Conservation (phyloP, 805 yeast species). For the Cyberlindnera petersonii region DNA sequence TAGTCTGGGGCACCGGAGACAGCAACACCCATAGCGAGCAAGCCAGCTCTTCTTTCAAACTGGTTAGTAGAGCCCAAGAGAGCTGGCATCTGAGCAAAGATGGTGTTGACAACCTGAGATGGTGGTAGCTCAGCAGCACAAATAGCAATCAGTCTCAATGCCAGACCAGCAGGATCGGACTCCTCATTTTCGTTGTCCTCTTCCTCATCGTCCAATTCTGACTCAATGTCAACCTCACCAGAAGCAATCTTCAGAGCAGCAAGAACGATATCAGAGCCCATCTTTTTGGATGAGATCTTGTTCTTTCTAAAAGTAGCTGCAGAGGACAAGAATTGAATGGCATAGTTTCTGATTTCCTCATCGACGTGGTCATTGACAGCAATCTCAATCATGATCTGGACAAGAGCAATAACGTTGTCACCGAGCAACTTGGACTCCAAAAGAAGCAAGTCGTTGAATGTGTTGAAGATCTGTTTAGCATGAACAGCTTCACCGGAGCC, state of each 20-base stretch:
- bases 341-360: slow-evolving; percentile 78
- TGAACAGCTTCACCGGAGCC: slow-evolving; percentile 65
- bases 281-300: slow-evolving; percentile 71
- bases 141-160: slow-evolving; percentile 73
- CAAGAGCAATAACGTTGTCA: slow-evolving; percentile 61
- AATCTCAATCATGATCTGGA: slow-evolving; percentile 72
- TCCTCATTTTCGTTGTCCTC: slow-evolving; percentile 95
- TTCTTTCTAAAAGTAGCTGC: slow-evolving; percentile 76
- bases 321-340: slow-evolving; percentile 78
- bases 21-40: slow-evolving; percentile 75
- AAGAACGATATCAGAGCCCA: slow-evolving; percentile 76
- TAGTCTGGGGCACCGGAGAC: slow-evolving; percentile 95
- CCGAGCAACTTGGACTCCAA: slow-evolving; percentile 78
- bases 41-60: slow-evolving; percentile 83
- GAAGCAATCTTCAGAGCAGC: slow-evolving; percentile 74
- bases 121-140: slow-evolving; percentile 88
- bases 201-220: slow-evolving; percentile 71
- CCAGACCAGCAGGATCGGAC: slow-evolving; percentile 70
- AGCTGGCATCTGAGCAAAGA: slow-evolving; percentile 59
- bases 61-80: slow-evolving; percentile 60
- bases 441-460: slow-evolving; percentile 73
- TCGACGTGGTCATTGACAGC: slow-evolving; percentile 63
- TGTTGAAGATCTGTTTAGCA: slow-evolving; percentile 74
- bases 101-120: slow-evolving; percentile 79
- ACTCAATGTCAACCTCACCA: slow-evolving; percentile 77